Base-by-base conservation (phyloP, 768 basidiomycete species). In the Boletus subparvulus region DNA sequence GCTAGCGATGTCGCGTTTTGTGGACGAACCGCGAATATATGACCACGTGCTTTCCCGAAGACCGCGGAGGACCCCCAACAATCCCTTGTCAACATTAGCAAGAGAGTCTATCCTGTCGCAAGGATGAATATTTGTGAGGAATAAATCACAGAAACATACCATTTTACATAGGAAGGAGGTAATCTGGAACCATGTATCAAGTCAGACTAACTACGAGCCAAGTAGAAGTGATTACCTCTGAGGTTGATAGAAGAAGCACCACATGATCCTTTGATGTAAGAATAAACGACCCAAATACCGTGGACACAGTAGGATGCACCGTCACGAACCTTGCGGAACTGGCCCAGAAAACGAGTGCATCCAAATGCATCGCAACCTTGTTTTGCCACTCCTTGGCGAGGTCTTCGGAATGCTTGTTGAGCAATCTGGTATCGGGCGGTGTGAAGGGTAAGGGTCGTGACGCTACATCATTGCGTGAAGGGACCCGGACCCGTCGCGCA, bases 181-280 rank as follows among this genome's bases (percentile, higher is more conserved):
- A 80, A 67, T 36, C 78, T 78, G 50, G 21, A 13, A 67, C n/a
- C 26, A 50, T 32, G 50, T 13, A 40, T 30, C 26, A 11, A 44
- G 52, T 57, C 47, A 59, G 54, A 51, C 52, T 19, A 33, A 36
- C 19, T n/a, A 39, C 0, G 9, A 11, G 19, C 16, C 17, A 16
- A 35, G 41, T 41, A 8, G 12, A 30, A 44, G 7, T 37, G 16
- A 60, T 63, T 65, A 90, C 88, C 86, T 82, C 59, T 82, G 75
- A 5, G 90, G 88, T 64, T 86, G 77, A 63, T 92, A 92, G 67
- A 90, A 86, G 70, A 88, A 92, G 63, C 90, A 91, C 90, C 90
- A 92, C 88, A 92, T 91, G 52, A 92, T 90, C 65, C 90, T 92
- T 66, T 42, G 21, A 28, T 52, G 39, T 33, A 35, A 66, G 51